Evolutionary conservation across 495 filamentous ascomycete genomes (phyloP), one percentile per base, ranked within the genome.

Genomic region (Penicillium angulare): DNA sequence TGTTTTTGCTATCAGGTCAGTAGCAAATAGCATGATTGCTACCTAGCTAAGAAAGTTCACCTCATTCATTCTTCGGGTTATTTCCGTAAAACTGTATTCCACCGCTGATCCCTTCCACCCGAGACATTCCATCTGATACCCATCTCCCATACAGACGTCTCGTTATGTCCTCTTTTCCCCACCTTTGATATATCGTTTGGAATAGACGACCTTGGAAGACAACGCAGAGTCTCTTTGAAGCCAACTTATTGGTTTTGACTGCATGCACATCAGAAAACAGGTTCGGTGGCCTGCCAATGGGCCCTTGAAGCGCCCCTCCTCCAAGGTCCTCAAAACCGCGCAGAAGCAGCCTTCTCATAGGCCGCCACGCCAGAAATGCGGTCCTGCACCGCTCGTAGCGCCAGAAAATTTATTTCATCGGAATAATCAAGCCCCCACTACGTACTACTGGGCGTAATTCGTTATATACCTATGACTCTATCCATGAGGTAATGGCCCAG

Each of bases 301-400:
- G 49, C 23, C 52, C 23, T 31, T 24, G 10, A 4, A 33, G 36
- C 54, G 18, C 57, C 57, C 60, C 60, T 60, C 57, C 57, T 53
- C 55, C 61, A 64, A 64, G 61, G 61, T 64, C 57, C 57, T 39
- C 61, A 56, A 49, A 38, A 32, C 35, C 49, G 38, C 22, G 54
- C 49, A 55, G 52, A 31, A 47, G 15, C 50, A 23, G 58, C 39
- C 53, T 47, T 17, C 45, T 60, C 47, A 61, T 59, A 64, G 61
- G 61, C 58, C 49, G 31, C 41, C 47, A 44, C 38, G 20, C 43
- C 39, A 21, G 35, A 22, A 54, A 22, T 49, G 36, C 26, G 40
- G 48, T 17, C 35, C 43, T 49, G 49, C 49, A 33, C 61, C 61
- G 61, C 61, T 58, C 33, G 43, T 61, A 49, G 61, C 61, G 61